These are phyloP conservation scores for Gymnopus androsaceus DNA, from an alignment of 1,284 basidiomycete species.

Conservation along the genomic window DNA sequence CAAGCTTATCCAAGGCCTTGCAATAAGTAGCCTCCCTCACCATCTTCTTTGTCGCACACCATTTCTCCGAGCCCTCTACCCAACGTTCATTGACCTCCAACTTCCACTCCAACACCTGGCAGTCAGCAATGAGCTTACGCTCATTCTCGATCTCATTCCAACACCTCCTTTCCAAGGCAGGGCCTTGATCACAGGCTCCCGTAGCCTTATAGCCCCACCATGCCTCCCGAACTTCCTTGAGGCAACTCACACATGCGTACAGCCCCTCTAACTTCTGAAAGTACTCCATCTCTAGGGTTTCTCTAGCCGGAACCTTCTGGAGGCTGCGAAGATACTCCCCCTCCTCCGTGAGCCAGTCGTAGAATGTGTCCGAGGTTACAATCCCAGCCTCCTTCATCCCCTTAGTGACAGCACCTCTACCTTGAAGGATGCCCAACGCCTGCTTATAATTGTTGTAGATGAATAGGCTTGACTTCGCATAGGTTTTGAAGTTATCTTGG, in stretches of 20 bases:
- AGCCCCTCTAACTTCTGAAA: constrained; percentile 21
- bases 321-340: constrained; percentile 5
- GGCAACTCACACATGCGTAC: background rate
- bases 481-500: constrained; percentile 17
- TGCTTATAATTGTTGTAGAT: constrained; percentile 10
- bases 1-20: constrained; percentile 8
- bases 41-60: background rate
- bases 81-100: constrained; percentile 3
- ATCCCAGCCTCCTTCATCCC: background rate
- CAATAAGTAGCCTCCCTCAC: background rate
- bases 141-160: background rate
- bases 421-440: background rate
- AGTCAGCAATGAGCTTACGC: background rate
- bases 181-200: background rate
- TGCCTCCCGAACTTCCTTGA: background rate
- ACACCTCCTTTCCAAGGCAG: too few relatives aligned
- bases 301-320: constrained; percentile 3
- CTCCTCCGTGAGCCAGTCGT: constrained; percentile 4
- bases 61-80: background rate
- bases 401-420: background rate
- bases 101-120: background rate
- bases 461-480: constrained; percentile 5
- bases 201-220: background rate
- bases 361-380: background rate
- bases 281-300: constrained; percentile 32